Evolutionary conservation across 768 basidiomycete genomes (phyloP).

Genomic region (Kwoniella heveanensis): DNA sequence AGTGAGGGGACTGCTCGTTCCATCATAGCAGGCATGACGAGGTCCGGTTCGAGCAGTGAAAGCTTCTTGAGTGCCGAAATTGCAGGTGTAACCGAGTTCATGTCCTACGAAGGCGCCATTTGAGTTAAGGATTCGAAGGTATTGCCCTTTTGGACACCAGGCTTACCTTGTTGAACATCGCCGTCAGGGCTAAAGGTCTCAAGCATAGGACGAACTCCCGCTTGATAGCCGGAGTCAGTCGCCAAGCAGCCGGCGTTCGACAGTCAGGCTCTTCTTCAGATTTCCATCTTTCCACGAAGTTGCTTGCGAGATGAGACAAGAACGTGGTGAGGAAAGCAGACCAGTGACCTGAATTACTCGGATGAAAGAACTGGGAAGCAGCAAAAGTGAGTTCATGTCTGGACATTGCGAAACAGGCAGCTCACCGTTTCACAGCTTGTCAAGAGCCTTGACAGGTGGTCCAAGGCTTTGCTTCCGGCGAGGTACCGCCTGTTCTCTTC

Average conservation of each 20-base stretch:
- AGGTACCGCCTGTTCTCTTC: constrained; percentile 64
- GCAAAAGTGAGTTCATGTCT: neutral
- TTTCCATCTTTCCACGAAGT: constrained; percentile 75
- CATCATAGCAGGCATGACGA: constrained; percentile 76
- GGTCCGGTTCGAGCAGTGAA: constrained; percentile 80
- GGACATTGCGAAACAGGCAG: neutral
- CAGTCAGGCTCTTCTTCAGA: constrained; percentile 76
- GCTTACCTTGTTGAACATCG: constrained; percentile 76
- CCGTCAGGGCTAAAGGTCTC: constrained; percentile 77
- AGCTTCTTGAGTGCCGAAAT: constrained; percentile 79
- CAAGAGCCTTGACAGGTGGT: constrained; percentile 79
- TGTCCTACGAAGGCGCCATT: constrained; percentile 57
- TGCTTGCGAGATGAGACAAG: constrained; percentile 77
- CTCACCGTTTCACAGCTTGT: constrained; percentile 73
- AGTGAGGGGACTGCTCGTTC: constrained; percentile 82
- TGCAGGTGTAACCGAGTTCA: constrained; percentile 71
- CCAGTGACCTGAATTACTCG: constrained; percentile 82
- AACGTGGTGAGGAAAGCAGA: constrained; percentile 63
- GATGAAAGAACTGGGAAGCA: constrained; percentile 70
- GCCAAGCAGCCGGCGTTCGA: constrained; percentile 77
- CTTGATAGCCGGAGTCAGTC: constrained; percentile 75
- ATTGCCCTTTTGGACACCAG: neutral
- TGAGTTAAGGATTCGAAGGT: neutral
- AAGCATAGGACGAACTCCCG: constrained; percentile 80
- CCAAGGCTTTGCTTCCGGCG: constrained; percentile 81